phyloP scores from a whole-genome alignment of 345 rosid genomes.

The Eucalyptus viminalis region DNA sequence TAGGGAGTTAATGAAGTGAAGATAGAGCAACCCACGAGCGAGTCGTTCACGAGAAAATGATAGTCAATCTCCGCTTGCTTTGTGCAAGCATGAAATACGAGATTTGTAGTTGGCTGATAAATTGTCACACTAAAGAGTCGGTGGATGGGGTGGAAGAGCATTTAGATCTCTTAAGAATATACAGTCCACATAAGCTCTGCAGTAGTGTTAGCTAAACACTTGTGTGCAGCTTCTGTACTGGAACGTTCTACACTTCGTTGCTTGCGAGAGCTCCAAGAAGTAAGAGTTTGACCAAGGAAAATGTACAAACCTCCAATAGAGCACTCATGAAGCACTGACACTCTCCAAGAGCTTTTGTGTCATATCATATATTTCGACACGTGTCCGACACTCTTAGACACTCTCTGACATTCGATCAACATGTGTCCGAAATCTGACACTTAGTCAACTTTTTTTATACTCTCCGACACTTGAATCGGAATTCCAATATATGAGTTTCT shows the following conservation, averaged over 20 bases:
- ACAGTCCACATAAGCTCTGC: neutral
- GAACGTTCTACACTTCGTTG: neutral
- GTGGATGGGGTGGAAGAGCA: neutral
- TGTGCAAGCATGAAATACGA: neutral
- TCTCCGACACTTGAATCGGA: too few relatives aligned
- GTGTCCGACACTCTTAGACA: too few relatives aligned
- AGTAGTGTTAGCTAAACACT: neutral
- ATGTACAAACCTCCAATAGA: neutral
- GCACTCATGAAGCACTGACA: neutral
- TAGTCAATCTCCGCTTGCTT: neutral
- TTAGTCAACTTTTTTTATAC: too few relatives aligned
- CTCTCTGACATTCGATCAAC: too few relatives aligned
- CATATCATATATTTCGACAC: too few relatives aligned
- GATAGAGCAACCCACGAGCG: neutral
- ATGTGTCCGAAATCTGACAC: too few relatives aligned
- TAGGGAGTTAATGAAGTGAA: neutral
- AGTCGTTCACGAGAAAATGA: neutral
- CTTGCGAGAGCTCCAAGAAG: neutral
- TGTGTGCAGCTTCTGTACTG: neutral
- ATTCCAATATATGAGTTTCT: too few relatives aligned
- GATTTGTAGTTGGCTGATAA: neutral
- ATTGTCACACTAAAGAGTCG: neutral
- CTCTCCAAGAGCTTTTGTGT: too few relatives aligned
- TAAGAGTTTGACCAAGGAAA: neutral
- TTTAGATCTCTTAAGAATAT: neutral